Conservation (phyloP, 768 basidiomycete species). For the Boletus rubropictus region DNA sequence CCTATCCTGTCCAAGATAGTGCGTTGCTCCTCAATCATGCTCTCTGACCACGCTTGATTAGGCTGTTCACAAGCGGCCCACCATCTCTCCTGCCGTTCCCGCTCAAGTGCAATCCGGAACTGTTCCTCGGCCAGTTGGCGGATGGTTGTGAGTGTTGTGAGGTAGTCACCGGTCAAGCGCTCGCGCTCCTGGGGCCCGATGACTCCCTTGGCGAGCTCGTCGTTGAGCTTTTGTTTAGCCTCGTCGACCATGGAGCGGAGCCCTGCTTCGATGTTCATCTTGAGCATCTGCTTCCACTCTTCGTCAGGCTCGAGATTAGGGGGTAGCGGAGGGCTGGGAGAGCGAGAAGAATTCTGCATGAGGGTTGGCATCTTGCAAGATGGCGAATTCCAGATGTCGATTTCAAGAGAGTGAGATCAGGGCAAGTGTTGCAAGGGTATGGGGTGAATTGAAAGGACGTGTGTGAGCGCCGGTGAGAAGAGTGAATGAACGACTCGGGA, state of each 20-base stretch:
- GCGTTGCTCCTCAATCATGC: slow-evolving; percentile 34
- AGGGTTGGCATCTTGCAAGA: neutral
- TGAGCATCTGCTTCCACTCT: slow-evolving; percentile 46
- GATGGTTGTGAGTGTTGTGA: slow-evolving; percentile 40
- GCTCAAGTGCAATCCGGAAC: slow-evolving; percentile 39
- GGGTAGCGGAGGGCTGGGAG: neutral
- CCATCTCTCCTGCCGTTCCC: slow-evolving; percentile 44
- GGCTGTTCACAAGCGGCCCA: slow-evolving; percentile 39
- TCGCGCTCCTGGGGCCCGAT: slow-evolving; percentile 23
- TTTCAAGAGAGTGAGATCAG: neutral
- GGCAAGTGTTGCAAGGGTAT: neutral
- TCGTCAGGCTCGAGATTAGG: slow-evolving; percentile 46
- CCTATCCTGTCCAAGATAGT: slow-evolving; percentile 36
- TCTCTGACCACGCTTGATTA: slow-evolving; percentile 30
- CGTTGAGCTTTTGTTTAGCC: slow-evolving; percentile 54
- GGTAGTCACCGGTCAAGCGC: slow-evolving; percentile 35
- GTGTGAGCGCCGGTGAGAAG: neutral
- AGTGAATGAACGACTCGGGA: neutral
- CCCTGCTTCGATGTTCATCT: slow-evolving; percentile 47
- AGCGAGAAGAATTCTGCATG: neutral
- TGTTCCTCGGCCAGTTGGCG: slow-evolving; percentile 42
- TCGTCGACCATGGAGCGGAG: slow-evolving; percentile 45
- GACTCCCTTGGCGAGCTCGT: slow-evolving; percentile 39
- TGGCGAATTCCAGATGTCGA: neutral
- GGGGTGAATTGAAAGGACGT: neutral